A percentile compares a stretch with the other conserved stretches of the same genome.
Evolutionary conservation across 2,329 filamentous ascomycete genomes (phyloP).

Genomic region (Verticillium nonalfalfae): DNA sequence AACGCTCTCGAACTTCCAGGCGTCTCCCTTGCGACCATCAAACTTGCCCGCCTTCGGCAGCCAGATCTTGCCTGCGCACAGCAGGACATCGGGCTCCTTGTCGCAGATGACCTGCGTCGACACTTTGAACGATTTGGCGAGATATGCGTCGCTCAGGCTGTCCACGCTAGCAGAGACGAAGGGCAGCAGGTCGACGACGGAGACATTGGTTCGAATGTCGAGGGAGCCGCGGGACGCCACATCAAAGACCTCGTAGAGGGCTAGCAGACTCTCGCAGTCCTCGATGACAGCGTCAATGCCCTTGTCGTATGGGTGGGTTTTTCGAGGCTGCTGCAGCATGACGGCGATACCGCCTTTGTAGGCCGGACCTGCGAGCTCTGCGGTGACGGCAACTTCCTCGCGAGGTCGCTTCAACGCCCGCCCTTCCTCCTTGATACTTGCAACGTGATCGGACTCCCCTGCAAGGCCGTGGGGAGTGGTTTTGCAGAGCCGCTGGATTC

Average conservation of each 20-base stretch:
- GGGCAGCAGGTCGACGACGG: conserved; percentile 9
- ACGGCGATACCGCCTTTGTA: conserved; percentile 12
- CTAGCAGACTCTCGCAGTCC: conserved; percentile 9
- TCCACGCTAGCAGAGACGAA: not conserved
- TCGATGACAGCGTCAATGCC: conserved; percentile 11
- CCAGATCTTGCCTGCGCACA: conserved; percentile 10
- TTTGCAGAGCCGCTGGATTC: not conserved
- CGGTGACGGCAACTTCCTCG: conserved; percentile 10
- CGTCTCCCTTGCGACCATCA: conserved; percentile 6
- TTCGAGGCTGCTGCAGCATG: conserved; percentile 12
- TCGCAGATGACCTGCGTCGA: conserved; percentile 1
- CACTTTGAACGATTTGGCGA: conserved; percentile 1
- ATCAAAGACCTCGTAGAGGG: conserved; percentile 6
- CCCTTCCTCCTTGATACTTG: not conserved
- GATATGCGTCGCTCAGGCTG: not conserved
- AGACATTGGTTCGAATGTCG: conserved; percentile 3
- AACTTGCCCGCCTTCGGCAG: not conserved
- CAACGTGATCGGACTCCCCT: not conserved
- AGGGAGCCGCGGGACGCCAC: conserved; percentile 6
- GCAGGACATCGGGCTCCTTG: conserved; percentile 8
- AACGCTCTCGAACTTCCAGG: conserved; percentile 6
- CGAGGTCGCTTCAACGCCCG: not conserved
- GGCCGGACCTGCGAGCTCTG: conserved; percentile 8
- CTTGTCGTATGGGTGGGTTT: conserved; percentile 10
- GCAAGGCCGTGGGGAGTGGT: not conserved